Evolutionary conservation across 164 flowering plant species (phyloP), one percentile per base, ranked within the genome.

Genomic region (Kingdonia uniflora): DNA sequence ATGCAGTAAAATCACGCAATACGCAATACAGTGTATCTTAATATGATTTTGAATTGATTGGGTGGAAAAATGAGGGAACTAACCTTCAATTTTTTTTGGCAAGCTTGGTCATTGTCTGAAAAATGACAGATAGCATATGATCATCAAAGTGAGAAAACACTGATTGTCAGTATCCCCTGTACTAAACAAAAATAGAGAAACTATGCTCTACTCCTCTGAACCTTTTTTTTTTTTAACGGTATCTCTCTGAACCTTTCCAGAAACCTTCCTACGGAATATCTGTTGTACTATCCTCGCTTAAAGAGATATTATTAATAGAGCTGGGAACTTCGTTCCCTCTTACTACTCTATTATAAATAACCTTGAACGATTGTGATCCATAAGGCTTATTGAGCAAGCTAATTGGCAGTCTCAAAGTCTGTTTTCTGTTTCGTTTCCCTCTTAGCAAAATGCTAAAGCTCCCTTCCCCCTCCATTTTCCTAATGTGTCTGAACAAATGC

Each of bases 381-480:
- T 84, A 74, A 24, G 99, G 95, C 61, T 83, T 72, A 56, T 61
- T 84, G 20, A 92, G 91, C 68, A 92, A 76, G 74, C 95, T 86
- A 24, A 85, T 72, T 19, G 99, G 99, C 91, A 92, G 74, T 68
- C 96, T 76, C 61, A 92, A 68, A 53, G 87, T 88, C 72, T 86
- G 99, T 71, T 79, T 88, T 47, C 90, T 65, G 75, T 81, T 88
- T 74, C 94, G 75, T 74, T 77, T 86, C 38, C 99, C 95, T 67
- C 84, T 76, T 40, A 88, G 60, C 65, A 86, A 70, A 65, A 92
- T 79, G 68, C 71, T 92, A 76, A 85, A 76, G 53, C 87, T 85
- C 59, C 78, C 81, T 60, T 85, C 96, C 50, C 74, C 71, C 17
- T 84, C 91, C 49, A 43, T 51, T 26, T 71, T 74, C 63, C 47